Evolutionary conservation across 1,284 basidiomycete species (phyloP).

Genomic region (Singerocomus rubriflavus): DNA sequence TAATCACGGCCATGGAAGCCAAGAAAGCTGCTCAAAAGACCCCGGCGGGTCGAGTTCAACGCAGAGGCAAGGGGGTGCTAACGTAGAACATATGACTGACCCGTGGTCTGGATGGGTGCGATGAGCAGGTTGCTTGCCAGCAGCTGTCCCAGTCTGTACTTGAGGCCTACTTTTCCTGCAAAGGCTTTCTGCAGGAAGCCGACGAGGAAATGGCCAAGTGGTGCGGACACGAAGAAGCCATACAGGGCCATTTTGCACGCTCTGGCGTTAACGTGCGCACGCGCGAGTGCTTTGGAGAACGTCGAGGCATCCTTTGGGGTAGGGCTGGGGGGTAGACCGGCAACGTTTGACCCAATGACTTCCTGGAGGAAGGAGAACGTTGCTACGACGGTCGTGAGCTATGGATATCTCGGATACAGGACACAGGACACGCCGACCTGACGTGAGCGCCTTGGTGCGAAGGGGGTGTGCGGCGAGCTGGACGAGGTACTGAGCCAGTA

Average conservation of each 20-base stretch:
- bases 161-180: slow-evolving; percentile 67
- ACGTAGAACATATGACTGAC: slow-evolving; percentile 40
- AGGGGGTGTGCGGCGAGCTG: slow-evolving; percentile 65
- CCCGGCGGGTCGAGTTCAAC: slow-evolving; percentile 21
- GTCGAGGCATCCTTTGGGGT: slow-evolving; percentile 54
- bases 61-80: not conserved
- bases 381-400: slow-evolving; percentile 37
- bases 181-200: slow-evolving; percentile 73
- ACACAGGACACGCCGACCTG: slow-evolving; percentile 40
- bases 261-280: slow-evolving; percentile 56
- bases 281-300: slow-evolving; percentile 51
- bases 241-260: slow-evolving; percentile 83
- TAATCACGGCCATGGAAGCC: slow-evolving; percentile 80
- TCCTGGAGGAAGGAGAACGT: slow-evolving; percentile 77
- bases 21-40: slow-evolving; percentile 48
- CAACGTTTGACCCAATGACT: slow-evolving; percentile 70
- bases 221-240: slow-evolving; percentile 84
- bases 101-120: slow-evolving; percentile 71
- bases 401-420: not conserved
- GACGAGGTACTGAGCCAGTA: slow-evolving; percentile 61
- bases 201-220: slow-evolving; percentile 73
- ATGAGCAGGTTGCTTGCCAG: slow-evolving; percentile 77
- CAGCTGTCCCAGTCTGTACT: slow-evolving; percentile 71
- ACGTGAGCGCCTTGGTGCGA: slow-evolving; percentile 72
- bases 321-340: slow-evolving; percentile 51